Base-by-base conservation (phyloP, 2,329 filamentous ascomycete genomes). In the Clarireedia monteithiana region DNA sequence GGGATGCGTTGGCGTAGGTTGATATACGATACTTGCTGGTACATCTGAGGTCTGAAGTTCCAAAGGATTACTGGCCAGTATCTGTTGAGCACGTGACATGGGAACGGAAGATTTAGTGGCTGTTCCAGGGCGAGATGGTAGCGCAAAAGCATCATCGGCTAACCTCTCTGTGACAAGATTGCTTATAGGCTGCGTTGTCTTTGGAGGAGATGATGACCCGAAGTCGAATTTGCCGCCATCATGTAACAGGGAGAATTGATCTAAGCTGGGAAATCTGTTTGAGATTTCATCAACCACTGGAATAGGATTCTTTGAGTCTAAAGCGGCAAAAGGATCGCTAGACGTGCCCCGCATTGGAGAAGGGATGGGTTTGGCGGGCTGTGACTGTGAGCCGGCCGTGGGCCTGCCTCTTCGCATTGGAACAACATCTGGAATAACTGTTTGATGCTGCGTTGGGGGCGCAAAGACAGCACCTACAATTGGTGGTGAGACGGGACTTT, bases 321-420 rank as follows among this genome's bases (percentile, higher is more conserved):
- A 78, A 0, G 89, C 90, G 17, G 90, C 90, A 69, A 97, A 99
- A 0, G 94, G 94, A 70, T 99, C 94, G 48, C 81, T 84, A 26
- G 79, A 78, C 1, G 84, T 80, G 44, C 85, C 84, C 60, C 85
- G 81, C 62, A 84, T 80, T 0, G 89, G 86, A 5, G 88, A 90
- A 6, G 84, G 80, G 64, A 75, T 86, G 53, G 80, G 81, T 66
- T 82, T 84, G 57, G 61, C 40, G 75, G 70, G 64, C 65, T 75
- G 62, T 50, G 72, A 67, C 56, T 75, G 75, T 24, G 73, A 70
- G 57, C 77, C 75, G 64, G 77, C 79, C 4, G 78, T 77, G 5
- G 91, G 88, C 59, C 90, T 79, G 4, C 94, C 94, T 73, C 94
- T 82, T 59, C 94, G 83, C 94, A 97, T 97, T 0, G 92, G 94